Conservation (phyloP, 768 basidiomycete genomes). For the Xerocomellus dryophilus region DNA sequence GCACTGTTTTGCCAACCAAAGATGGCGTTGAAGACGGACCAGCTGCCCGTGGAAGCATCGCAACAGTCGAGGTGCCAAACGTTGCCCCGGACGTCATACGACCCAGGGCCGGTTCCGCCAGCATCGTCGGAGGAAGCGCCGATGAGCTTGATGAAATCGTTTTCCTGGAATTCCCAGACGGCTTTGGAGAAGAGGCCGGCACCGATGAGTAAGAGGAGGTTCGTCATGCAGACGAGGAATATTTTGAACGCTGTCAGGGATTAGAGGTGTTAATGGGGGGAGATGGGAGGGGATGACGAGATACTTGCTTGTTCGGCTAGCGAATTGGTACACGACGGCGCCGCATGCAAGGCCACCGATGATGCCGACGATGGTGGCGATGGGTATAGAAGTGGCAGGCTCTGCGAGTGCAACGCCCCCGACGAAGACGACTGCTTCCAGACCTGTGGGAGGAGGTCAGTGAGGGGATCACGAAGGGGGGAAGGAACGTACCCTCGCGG, state of each 20-base stretch:
- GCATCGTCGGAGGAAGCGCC: constrained; percentile 71
- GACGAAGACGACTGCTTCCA: constrained; percentile 92
- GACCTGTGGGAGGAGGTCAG: constrained; percentile 38
- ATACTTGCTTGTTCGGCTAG: constrained; percentile 62
- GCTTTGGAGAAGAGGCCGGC: constrained; percentile 87
- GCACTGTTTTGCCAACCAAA: constrained; percentile 89
- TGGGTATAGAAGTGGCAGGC: constrained; percentile 80
- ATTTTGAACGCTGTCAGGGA: constrained; percentile 58
- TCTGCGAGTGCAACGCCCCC: constrained; percentile 89
- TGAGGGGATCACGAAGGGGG: too few species aligned
- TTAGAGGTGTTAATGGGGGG: neutral
- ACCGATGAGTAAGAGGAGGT: constrained; percentile 88
- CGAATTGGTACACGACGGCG: constrained; percentile 75
- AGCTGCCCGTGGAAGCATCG: constrained; percentile 60
- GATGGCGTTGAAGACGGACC: constrained; percentile 81
- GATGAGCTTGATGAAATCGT: constrained; percentile 64
- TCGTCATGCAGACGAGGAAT: constrained; percentile 91
- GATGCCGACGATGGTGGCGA: constrained; percentile 85
- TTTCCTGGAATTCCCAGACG: constrained; percentile 66
- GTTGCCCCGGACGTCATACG: constrained; percentile 74
- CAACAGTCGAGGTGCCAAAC: constrained; percentile 90
- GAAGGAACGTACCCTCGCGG: constrained; percentile 65
- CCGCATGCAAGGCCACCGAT: constrained; percentile 74
- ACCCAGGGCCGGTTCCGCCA: constrained; percentile 75
- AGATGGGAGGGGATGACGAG: too few species aligned